Evolutionary conservation across 176 grass and related monocot genomes (phyloP).

Genomic region (Miscanthus lutarioriparius): DNA sequence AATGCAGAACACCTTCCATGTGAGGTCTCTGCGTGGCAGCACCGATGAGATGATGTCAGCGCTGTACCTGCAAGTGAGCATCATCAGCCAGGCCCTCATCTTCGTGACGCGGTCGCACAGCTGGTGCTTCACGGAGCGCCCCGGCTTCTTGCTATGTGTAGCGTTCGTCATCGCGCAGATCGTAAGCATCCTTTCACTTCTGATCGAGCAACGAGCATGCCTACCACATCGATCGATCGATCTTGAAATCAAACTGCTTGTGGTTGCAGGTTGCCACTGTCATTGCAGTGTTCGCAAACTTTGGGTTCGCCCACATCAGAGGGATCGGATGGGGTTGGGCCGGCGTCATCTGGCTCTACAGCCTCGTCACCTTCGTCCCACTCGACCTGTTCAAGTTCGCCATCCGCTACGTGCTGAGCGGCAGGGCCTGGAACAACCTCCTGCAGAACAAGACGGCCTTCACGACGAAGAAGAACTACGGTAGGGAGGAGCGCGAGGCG

Average conservation of each 20-base stretch:
- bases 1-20: conserved; percentile 61
- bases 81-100: conserved; percentile 98
- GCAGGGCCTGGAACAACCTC: conserved; percentile 78
- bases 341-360: too few relatives aligned
- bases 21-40: conserved; percentile 49
- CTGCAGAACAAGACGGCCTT: conserved; percentile 68
- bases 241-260: too few relatives aligned
- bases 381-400: too few relatives aligned
- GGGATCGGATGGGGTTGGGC: too few relatives aligned
- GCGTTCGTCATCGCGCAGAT: conserved; percentile 82
- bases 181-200: neutral
- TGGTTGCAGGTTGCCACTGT: conserved; percentile 52
- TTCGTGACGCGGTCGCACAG: conserved; percentile 82
- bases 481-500: conserved; percentile 68
- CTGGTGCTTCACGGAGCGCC: conserved; percentile 66
- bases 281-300: conserved; percentile 54
- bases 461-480: conserved; percentile 83
- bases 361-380: too few relatives aligned
- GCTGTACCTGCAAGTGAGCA: conserved; percentile 96
- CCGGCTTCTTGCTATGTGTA: conserved; percentile 44
- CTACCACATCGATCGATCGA: too few relatives aligned
- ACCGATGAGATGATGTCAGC: conserved; percentile 69
- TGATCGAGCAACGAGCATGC: too few relatives aligned
- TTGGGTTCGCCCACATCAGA: conserved; percentile 52
- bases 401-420: conserved; percentile 24